phyloP scores from a whole-genome alignment of 805 yeast genomes.

The Candida ficus region DNA sequence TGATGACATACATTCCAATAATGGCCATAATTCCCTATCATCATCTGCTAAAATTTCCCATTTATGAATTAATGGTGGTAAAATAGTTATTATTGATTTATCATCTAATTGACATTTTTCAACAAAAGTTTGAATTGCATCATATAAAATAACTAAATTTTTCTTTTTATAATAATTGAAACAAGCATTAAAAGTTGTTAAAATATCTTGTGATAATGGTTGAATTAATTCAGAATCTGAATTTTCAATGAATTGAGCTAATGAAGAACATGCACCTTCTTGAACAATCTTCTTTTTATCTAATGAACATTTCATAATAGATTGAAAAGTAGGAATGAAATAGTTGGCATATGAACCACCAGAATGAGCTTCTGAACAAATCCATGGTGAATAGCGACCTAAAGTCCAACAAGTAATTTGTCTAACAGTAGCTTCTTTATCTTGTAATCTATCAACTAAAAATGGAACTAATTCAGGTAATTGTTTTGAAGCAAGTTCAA shows the following conservation, averaged over 20 bases:
- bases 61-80: conserved; percentile 78
- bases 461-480: conserved; percentile 81
- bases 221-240: conserved; percentile 59
- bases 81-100: conserved; percentile 50
- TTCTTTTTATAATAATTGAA: conserved; percentile 75
- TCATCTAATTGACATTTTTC: conserved; percentile 62
- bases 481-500: conserved; percentile 62
- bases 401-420: conserved; percentile 96
- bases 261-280: conserved; percentile 85
- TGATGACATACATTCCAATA: conserved; percentile 87
- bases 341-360: conserved; percentile 61
- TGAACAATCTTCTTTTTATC: conserved; percentile 92
- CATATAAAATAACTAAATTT: conserved; percentile 78
- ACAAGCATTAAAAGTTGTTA: conserved; percentile 68
- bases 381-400: conserved; percentile 81
- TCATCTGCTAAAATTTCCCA: conserved; percentile 76
- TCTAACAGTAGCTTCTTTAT: conserved; percentile 76
- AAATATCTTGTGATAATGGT: conserved; percentile 55
- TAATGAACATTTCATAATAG: conserved; percentile 67
- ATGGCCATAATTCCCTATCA: conserved; percentile 85
- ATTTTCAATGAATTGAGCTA: conserved; percentile 77
- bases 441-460: conserved; percentile 72
- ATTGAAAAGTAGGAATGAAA: conserved; percentile 71
- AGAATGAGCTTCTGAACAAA: conserved; percentile 59
- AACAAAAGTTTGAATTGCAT: conserved; percentile 85